phyloP scores from a whole-genome alignment of 2,329 filamentous ascomycete species.

The Apiospora sp. region DNA sequence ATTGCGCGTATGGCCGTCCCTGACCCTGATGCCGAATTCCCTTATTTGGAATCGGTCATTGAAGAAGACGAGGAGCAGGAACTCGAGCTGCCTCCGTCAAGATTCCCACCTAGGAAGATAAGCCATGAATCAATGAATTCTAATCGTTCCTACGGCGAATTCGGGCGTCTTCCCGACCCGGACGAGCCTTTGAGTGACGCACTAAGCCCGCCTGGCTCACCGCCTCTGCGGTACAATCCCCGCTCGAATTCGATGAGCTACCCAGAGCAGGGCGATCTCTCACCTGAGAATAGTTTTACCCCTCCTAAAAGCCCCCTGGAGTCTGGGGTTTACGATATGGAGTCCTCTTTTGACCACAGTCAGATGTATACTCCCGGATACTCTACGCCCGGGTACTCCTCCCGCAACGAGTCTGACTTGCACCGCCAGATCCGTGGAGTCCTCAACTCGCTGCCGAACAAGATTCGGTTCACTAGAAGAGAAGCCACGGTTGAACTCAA shows the following conservation, averaged over 20 bases:
- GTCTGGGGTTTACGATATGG: constrained; percentile 55
- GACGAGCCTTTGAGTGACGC: constrained; percentile 45
- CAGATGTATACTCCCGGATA: constrained; percentile 45
- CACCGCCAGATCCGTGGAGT: constrained; percentile 84
- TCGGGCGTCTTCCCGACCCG: constrained; percentile 44
- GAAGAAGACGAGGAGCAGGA: constrained; percentile 36
- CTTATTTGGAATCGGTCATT: constrained; percentile 42
- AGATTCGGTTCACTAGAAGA: constrained; percentile 75
- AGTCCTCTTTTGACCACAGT: constrained; percentile 48
- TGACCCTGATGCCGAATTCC: constrained; percentile 38
- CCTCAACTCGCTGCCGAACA: constrained; percentile 77
- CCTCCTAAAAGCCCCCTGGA: constrained; percentile 53
- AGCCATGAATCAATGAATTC: constrained; percentile 37
- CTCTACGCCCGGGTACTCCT: constrained; percentile 34
- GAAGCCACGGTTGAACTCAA: constrained; percentile 62
- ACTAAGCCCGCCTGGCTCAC: constrained; percentile 59
- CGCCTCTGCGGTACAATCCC: constrained; percentile 49
- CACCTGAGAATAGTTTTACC: constrained; percentile 46
- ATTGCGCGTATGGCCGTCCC: constrained; percentile 30
- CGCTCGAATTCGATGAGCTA: constrained; percentile 25
- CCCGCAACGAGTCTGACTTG: constrained; percentile 68
- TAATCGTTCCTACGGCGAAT: constrained; percentile 32
- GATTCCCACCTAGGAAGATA: constrained; percentile 33
- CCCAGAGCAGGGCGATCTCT: constrained; percentile 22
- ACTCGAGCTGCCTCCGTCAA: constrained; percentile 38